These are phyloP conservation scores for Pestalotiopsis fici DNA, from an alignment of 2,329 filamentous ascomycete species.

Conservation along the genomic window DNA sequence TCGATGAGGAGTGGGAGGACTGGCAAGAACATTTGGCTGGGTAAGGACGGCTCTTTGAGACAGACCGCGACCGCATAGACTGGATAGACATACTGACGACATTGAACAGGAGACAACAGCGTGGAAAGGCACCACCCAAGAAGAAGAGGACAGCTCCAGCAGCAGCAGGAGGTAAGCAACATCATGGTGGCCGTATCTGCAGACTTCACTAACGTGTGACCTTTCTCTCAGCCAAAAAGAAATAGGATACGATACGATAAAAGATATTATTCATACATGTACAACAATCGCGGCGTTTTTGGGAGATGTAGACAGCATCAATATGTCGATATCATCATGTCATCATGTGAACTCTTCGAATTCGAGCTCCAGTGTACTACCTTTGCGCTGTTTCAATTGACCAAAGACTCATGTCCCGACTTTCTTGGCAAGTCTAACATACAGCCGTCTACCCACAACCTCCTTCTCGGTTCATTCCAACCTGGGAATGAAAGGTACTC, in stretches of 20 bases:
- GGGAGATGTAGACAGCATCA: conserved; percentile 18
- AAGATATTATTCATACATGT: conserved; percentile 10
- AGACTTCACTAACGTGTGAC: not conserved
- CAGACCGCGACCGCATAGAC: not conserved
- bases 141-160: conserved; percentile 68
- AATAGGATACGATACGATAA: conserved; percentile 4
- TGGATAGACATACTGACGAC: conserved; percentile 26
- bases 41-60: conserved; percentile 39
- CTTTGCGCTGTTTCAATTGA: not conserved
- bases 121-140: conserved; percentile 86
- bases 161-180: conserved; percentile 6
- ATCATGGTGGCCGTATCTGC: not conserved
- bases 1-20: conserved; percentile 77
- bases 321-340: conserved; percentile 16
- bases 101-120: conserved; percentile 62
- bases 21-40: conserved; percentile 74
- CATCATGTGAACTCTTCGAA: not conserved
- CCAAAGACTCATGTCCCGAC: not conserved
- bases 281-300: conserved; percentile 17
- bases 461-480: too few species aligned
- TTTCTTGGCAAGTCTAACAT: too few species aligned
- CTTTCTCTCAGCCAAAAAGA: conserved; percentile 9
- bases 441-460: too few species aligned
- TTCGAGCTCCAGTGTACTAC: not conserved
- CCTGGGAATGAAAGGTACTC: too few species aligned